A percentile compares a stretch with the other conserved stretches of the same genome.
These are phyloP conservation scores for Gypsophila paniculata DNA, from an alignment of 179 eudicot genomes.

Conservation along the genomic window DNA sequence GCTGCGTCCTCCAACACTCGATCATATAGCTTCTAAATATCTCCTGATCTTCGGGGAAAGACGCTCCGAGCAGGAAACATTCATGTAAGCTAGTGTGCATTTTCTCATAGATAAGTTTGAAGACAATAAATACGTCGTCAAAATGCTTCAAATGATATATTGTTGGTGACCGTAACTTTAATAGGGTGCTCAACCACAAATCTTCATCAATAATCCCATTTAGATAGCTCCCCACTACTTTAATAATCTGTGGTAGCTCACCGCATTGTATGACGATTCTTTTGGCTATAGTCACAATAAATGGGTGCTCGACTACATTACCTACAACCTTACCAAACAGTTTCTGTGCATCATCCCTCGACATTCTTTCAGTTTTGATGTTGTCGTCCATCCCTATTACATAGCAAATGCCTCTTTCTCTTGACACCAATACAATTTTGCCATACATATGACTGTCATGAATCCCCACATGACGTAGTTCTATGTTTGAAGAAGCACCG, in stretches of 20 bases:
- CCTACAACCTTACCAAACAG: slow-evolving; percentile 25
- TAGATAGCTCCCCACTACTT: slow-evolving; percentile 20
- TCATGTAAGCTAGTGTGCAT: slow-evolving; percentile 13
- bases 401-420: slow-evolving; percentile 21
- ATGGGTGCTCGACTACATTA: slow-evolving; percentile 20
- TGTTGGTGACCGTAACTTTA: slow-evolving; percentile 22
- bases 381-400: slow-evolving; percentile 25
- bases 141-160: slow-evolving; percentile 20
- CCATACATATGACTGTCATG: slow-evolving; percentile 18
- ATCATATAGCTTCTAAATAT: slow-evolving; percentile 25
- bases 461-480: slow-evolving; percentile 28
- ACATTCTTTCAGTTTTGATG: slow-evolving; percentile 28
- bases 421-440: slow-evolving; percentile 31
- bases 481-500: slow-evolving; percentile 19
- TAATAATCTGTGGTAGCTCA: slow-evolving; percentile 25
- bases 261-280: slow-evolving; percentile 28
- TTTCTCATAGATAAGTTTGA: slow-evolving; percentile 20
- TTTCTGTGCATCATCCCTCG: slow-evolving; percentile 24
- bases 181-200: slow-evolving; percentile 25
- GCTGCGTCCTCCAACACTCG: slow-evolving; percentile 33
- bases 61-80: slow-evolving; percentile 29
- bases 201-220: slow-evolving; percentile 21
- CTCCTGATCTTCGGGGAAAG: slow-evolving; percentile 29
- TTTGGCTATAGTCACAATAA: slow-evolving; percentile 24
- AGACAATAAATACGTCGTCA: slow-evolving; percentile 24